Base-by-base conservation (phyloP, 2,329 filamentous ascomycete genomes). In the Tolypocladium sp. region DNA sequence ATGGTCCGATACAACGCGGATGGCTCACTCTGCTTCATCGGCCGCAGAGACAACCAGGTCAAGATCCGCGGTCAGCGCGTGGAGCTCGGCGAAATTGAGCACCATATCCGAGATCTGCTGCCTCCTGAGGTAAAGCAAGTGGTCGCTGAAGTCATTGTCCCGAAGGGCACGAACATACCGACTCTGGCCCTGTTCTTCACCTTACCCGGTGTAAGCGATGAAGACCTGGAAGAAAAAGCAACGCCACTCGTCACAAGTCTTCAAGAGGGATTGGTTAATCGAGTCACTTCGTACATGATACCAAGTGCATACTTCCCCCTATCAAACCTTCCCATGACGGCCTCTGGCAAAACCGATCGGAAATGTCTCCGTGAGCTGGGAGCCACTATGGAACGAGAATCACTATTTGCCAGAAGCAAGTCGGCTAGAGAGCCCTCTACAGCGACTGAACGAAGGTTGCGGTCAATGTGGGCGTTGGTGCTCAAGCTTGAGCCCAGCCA, bases 1-100 rank as follows among this genome's bases (percentile, higher is more conserved):
- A 53, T 70, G 55, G 65, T 68, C 49, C 56, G 65, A 59, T 64
- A 63, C 38, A 57, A 67, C 64, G 59, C 66, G 38, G 58, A 70
- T 66, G 61, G 69, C 60, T 56, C 65, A 59, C 20, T 76, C 63
- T 52, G 57, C 65, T 70, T 66, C 55, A 40, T 66, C 9, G 66
- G 66, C 55, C 73, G 82, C 41, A 79, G 79, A 62, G 81, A 84
- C 63, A 60, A 57, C 7, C 68, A 70, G 65, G 74, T 84, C 35
- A 85, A 85, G 66, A 69, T 84, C 20, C 37, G 30, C 4, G 57
- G 57, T 27, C 57, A 58, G n/a, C 35, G 57, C 4, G 46, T 58
- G 22, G 57, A 58, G 38, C 44, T 58, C 17, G 57, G 57, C 10
- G 57, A 58, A 22, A 40, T 58, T 13, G 55, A 57, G 42, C 22